phyloP scores from a whole-genome alignment of 2,329 filamentous ascomycete genomes.

The Botrytis porri region DNA sequence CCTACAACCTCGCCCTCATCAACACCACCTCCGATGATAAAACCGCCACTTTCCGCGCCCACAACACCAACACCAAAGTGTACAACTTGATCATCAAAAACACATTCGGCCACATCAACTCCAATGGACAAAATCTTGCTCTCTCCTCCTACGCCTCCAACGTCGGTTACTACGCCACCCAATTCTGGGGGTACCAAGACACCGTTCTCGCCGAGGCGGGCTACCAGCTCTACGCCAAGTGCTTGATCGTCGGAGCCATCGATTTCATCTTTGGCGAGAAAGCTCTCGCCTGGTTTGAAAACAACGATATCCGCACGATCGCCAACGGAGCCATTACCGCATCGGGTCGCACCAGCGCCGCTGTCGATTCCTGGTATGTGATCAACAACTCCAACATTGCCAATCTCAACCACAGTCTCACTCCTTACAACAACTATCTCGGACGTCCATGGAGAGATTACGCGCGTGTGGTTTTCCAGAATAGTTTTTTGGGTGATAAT shows the following conservation, averaged over 20 bases:
- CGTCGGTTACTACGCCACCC: constrained; percentile 56
- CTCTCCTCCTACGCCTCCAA: constrained; percentile 49
- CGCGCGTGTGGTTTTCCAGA: constrained; percentile 51
- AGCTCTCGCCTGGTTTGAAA: constrained; percentile 51
- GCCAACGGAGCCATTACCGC: constrained; percentile 47
- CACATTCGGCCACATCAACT: constrained; percentile 29
- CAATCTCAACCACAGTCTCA: constrained; percentile 41
- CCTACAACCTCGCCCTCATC: constrained; percentile 42
- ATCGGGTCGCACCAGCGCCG: constrained; percentile 41
- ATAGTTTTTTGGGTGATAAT: constrained; percentile 46
- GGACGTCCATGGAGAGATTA: constrained; percentile 52
- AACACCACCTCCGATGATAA: constrained; percentile 44
- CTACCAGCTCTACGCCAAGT: constrained; percentile 53
- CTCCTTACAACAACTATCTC: constrained; percentile 46
- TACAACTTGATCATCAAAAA: constrained; percentile 55
- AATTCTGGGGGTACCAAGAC: constrained; percentile 56
- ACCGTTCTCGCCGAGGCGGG: constrained; percentile 50
- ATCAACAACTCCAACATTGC: constrained; percentile 52
- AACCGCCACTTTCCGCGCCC: constrained; percentile 34
- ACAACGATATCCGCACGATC: constrained; percentile 43
- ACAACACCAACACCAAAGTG: constrained; percentile 49
- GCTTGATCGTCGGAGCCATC: constrained; percentile 54
- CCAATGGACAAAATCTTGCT: constrained; percentile 52
- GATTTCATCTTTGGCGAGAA: constrained; percentile 59
- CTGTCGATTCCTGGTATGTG: constrained; percentile 49